Percentiles rank a stretch among this genome's conserved stretches.
Evolutionary conservation across 73 alveolate genomes (phyloP).

Genomic region (Paraurostyla sp.): DNA sequence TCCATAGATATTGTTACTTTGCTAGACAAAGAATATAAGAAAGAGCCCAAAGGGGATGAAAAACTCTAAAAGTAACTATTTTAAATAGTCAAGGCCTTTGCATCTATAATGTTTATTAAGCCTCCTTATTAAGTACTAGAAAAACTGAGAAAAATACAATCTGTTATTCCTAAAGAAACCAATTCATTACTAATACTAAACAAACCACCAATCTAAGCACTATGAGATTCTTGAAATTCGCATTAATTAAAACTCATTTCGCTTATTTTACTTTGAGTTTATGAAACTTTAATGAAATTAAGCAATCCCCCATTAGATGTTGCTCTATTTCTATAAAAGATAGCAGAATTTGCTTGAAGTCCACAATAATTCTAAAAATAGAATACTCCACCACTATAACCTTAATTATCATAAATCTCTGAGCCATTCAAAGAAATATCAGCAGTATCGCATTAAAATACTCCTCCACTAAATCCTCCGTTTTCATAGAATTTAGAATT

Average conservation of each 20-base stretch:
- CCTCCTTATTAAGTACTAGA: background rate
- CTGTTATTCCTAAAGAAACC: too few relatives aligned
- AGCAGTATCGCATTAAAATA: background rate
- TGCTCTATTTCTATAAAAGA: background rate
- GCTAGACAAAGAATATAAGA: background rate
- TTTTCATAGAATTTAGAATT: too few relatives aligned
- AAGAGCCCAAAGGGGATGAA: background rate
- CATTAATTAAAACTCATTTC: too few relatives aligned
- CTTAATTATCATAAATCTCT: background rate
- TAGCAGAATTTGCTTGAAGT: background rate
- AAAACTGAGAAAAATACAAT: too few relatives aligned
- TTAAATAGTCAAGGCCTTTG: background rate
- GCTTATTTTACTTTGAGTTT: too few relatives aligned
- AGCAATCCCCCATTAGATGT: background rate
- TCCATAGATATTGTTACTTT: too few relatives aligned
- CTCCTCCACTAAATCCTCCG: background rate
- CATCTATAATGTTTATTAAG: background rate
- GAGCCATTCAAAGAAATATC: background rate
- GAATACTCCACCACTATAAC: constrained; percentile 5
- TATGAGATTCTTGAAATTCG: too few relatives aligned
- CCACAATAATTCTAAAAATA: background rate
- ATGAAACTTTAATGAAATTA: too few relatives aligned
- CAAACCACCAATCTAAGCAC: too few relatives aligned
- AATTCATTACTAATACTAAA: too few relatives aligned
- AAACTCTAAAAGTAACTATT: background rate